A percentile compares a stretch with the other conserved stretches of the same genome.
phyloP scores from a whole-genome alignment of 2,329 filamentous ascomycete genomes.

The Pseudocercospora pini-densiflorae region DNA sequence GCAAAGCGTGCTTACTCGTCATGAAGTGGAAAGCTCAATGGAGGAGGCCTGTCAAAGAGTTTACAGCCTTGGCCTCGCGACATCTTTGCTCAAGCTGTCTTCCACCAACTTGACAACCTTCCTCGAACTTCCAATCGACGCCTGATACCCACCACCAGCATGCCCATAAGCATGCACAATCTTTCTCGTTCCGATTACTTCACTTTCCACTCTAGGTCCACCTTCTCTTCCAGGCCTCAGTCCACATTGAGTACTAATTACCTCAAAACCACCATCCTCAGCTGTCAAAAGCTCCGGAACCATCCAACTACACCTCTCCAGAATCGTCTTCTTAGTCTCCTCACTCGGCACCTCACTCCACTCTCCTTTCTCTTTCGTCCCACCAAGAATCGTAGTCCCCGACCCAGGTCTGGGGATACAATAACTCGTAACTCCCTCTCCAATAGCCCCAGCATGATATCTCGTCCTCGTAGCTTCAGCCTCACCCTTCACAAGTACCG shows the following conservation, averaged over 20 bases:
- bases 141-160: conserved; percentile 50
- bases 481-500: conserved; percentile 50
- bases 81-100: conserved; percentile 30
- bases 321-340: conserved; percentile 42
- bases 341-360: conserved; percentile 42
- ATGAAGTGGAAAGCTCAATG: neutral
- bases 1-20: neutral
- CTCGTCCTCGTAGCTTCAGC: conserved; percentile 40
- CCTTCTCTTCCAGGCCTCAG: conserved; percentile 51
- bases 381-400: conserved; percentile 50
- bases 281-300: conserved; percentile 43
- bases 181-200: conserved; percentile 39
- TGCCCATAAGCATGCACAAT: conserved; percentile 56
- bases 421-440: conserved; percentile 42
- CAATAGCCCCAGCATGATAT: conserved; percentile 29
- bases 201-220: conserved; percentile 49
- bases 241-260: conserved; percentile 49
- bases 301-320: conserved; percentile 42
- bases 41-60: neutral
- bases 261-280: conserved; percentile 46
- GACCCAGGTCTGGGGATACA: conserved; percentile 49
- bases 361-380: conserved; percentile 48
- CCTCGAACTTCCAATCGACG: conserved; percentile 37
- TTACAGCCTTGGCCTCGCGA: conserved; percentile 27
- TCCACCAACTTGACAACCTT: conserved; percentile 35